Percentiles rank a stretch among this genome's conserved stretches.
Evolutionary conservation across 345 rosid species (phyloP).

Genomic region (Pistacia vera): DNA sequence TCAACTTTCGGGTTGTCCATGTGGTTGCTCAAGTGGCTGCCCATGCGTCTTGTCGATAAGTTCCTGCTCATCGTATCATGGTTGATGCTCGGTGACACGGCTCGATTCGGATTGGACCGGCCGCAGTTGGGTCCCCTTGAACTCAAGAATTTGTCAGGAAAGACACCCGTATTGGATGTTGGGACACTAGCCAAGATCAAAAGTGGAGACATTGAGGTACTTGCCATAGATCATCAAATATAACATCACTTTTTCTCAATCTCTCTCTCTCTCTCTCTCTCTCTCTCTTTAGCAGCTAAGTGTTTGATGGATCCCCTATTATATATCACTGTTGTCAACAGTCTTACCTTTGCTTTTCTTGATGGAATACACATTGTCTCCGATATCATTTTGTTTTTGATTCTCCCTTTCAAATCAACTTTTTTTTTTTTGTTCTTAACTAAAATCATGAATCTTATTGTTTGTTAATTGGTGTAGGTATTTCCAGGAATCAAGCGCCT

Average conservation of each 20-base stretch:
- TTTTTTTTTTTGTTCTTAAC: not conserved
- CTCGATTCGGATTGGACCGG: constrained; percentile 67
- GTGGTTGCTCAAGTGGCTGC: constrained; percentile 91
- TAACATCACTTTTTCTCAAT: constrained; percentile 19
- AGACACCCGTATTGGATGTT: constrained; percentile 91
- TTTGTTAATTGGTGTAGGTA: constrained; percentile 40
- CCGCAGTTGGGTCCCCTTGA: constrained; percentile 84
- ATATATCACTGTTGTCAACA: constrained; percentile 5
- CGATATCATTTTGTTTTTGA: not conserved
- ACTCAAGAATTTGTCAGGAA: constrained; percentile 73
- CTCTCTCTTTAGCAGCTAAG: constrained; percentile 18
- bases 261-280: no score
- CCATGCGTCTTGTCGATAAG: constrained; percentile 74
- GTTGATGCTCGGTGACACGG: constrained; percentile 77
- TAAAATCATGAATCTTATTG: not conserved
- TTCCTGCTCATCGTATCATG: constrained; percentile 63
- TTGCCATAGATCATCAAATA: not conserved
- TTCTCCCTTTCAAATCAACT: not conserved
- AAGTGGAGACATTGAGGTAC: constrained; percentile 87
- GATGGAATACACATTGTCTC: not conserved
- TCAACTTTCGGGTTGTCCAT: constrained; percentile 95
- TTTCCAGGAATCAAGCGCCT: constrained; percentile 64
- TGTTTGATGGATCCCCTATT: constrained; percentile 36
- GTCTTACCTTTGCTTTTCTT: constrained; percentile 25
- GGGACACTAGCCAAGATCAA: constrained; percentile 88